Evolutionary conservation across 441 rosid species (phyloP), one percentile per base, ranked within the genome.

Genomic region (Gossypium trilobum): DNA sequence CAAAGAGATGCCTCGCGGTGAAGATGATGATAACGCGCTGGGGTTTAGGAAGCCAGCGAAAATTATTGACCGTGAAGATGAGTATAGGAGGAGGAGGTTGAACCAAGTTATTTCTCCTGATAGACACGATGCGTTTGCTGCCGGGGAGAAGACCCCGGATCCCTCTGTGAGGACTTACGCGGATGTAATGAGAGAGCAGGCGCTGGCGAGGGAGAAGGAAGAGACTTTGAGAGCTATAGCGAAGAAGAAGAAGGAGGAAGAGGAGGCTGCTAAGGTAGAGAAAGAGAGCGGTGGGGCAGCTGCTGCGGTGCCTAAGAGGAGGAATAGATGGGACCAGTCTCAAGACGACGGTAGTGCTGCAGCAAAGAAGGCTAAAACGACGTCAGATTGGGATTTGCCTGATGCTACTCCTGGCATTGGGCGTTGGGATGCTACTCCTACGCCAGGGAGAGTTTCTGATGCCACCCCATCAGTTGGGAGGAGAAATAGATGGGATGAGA

Each of bases 401-500:
- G 99, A 95, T 75, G 83, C 92, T 0, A 85, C 96, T 5, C 90
- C 95, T 3, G 98, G 95, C 63, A 85, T 90, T 77, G 98, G 98
- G 23, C 82, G 96, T 50, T 91, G 98, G 98, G 97, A 93, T 76
- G 93, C 97, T 2, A 92, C 97, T 7, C 97, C 95, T 7, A 91
- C 97, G 0, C 97, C 98, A 0, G 98, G 96, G 48, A 88, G 97
- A 75, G 86, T 81, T 5, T 82, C 87, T 5, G 98, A 93, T 81
- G 92, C 97, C 0, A 90, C 98, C 0, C 97, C 98, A 0, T 84
- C 88, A 3, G 79, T 71, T 29, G 91, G 91, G 31, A 79, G 97
- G 77, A 85, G 95, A 78, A 92, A 92, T 74, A 85, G 97, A 55
- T 94, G 97, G 99, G 99, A 94, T 54, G 99, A 94, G 78, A 88